These are phyloP conservation scores for Beauveria scarabaeidicola DNA, from an alignment of 2,329 filamentous ascomycete species.

Conservation along the genomic window DNA sequence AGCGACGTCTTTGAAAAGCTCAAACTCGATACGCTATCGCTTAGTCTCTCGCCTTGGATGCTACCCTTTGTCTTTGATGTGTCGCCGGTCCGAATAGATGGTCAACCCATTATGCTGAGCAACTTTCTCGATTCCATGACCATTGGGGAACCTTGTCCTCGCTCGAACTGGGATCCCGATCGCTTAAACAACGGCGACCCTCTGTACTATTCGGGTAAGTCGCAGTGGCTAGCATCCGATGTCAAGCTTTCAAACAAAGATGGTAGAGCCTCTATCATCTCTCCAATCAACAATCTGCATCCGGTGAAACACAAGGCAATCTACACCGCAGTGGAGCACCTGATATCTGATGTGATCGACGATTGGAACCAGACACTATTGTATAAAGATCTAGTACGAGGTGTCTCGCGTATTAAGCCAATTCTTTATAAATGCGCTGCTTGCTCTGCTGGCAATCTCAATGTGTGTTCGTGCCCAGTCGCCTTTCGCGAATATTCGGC, in stretches of 20 bases:
- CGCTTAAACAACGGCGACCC: neutral
- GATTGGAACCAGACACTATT: slow-evolving; percentile 1
- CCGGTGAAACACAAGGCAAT: neutral
- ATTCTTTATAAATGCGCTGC: neutral
- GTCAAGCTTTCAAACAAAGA: neutral
- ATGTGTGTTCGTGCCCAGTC: neutral
- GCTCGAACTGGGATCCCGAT: neutral
- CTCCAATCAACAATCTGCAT: neutral
- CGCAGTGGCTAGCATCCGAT: neutral
- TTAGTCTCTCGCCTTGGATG: neutral
- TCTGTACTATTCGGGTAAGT: neutral
- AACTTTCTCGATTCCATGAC: neutral
- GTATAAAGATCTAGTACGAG: neutral
- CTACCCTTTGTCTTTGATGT: neutral
- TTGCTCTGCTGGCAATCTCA: neutral
- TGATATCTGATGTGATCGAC: neutral
- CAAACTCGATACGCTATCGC: neutral
- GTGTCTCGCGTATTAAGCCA: neutral
- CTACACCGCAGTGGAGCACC: neutral
- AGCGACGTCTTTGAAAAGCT: neutral
- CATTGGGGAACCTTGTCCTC: neutral
- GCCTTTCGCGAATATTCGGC: neutral
- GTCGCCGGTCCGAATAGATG: neutral
- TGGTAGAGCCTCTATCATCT: neutral
- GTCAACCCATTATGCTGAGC: neutral